These are phyloP conservation scores for Pythium aquatile DNA, from an alignment of 352 stramenopile species.

Conservation along the genomic window DNA sequence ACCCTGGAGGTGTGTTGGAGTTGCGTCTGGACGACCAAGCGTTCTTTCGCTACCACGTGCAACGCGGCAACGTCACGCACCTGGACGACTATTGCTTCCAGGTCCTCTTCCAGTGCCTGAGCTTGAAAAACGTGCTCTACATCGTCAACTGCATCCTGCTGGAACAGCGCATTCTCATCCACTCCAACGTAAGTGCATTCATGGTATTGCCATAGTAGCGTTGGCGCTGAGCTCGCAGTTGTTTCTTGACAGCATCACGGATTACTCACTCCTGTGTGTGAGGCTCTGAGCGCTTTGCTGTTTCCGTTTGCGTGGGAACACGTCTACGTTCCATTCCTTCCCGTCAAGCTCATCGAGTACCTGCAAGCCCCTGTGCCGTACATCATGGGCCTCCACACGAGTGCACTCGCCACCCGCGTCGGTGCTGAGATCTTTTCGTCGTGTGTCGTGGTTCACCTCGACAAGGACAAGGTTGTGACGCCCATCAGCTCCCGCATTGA, in stretches of 20 bases:
- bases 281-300: conserved; percentile 75
- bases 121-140: conserved; percentile 76
- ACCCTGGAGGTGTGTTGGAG: conserved; percentile 34
- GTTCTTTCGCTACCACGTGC: conserved; percentile 62
- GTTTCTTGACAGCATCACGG: conserved; percentile 46
- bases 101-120: conserved; percentile 80
- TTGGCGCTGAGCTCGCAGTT: too few relatives aligned
- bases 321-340: conserved; percentile 85
- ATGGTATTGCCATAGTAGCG: too few relatives aligned
- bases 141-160: conserved; percentile 81
- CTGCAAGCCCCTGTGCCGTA: conserved; percentile 83
- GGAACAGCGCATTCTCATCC: conserved; percentile 80
- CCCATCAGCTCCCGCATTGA: conserved; percentile 61
- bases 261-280: conserved; percentile 71
- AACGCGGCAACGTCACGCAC: conserved; percentile 55
- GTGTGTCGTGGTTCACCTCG: conserved; percentile 79
- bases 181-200: conserved; percentile 57
- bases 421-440: conserved; percentile 76
- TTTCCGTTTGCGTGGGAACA: conserved; percentile 87
- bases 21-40: conserved; percentile 35
- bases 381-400: conserved; percentile 84
- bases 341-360: conserved; percentile 81
- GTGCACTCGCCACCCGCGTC: conserved; percentile 68
- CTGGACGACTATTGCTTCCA: conserved; percentile 81
- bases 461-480: conserved; percentile 82